phyloP scores from a whole-genome alignment of 352 stramenopile species.

The Nothophytophthora sp. region DNA sequence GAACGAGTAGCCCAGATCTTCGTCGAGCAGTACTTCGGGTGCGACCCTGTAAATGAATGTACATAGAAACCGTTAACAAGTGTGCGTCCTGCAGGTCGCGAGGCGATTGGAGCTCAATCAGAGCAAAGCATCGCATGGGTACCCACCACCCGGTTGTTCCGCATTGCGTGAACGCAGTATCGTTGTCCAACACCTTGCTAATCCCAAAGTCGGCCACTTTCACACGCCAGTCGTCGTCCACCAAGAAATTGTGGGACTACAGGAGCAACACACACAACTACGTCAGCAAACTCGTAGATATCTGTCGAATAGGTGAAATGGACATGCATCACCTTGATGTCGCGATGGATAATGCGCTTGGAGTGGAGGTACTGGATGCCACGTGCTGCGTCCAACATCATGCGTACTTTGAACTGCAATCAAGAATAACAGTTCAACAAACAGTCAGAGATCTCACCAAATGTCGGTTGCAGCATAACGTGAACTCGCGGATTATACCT shows the following conservation, averaged over 20 bases:
- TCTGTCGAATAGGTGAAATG: not conserved
- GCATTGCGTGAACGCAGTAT: constrained; percentile 86
- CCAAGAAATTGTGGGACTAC: constrained; percentile 90
- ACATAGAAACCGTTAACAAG: too few relatives aligned
- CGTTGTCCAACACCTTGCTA: constrained; percentile 87
- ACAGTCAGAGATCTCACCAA: too few relatives aligned
- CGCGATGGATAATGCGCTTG: constrained; percentile 85
- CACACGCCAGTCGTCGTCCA: constrained; percentile 89
- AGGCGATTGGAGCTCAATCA: too few relatives aligned
- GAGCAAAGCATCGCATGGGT: not conserved
- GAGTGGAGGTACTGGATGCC: constrained; percentile 91
- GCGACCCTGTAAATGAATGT: constrained; percentile 59
- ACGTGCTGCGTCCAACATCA: constrained; percentile 88
- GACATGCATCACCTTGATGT: constrained; percentile 92
- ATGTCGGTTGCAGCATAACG: too few relatives aligned
- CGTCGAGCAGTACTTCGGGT: constrained; percentile 85
- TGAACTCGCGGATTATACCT: too few relatives aligned
- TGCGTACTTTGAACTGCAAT: constrained; percentile 87
- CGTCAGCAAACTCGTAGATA: not conserved
- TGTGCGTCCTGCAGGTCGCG: too few relatives aligned
- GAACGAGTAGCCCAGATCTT: constrained; percentile 89
- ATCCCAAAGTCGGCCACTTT: constrained; percentile 91
- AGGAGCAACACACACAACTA: constrained; percentile 5
- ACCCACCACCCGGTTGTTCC: constrained; percentile 86
- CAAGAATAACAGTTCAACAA: too few relatives aligned